Conservation (phyloP, 768 basidiomycete genomes). For the Gloeopeniophorella convolvens region DNA sequence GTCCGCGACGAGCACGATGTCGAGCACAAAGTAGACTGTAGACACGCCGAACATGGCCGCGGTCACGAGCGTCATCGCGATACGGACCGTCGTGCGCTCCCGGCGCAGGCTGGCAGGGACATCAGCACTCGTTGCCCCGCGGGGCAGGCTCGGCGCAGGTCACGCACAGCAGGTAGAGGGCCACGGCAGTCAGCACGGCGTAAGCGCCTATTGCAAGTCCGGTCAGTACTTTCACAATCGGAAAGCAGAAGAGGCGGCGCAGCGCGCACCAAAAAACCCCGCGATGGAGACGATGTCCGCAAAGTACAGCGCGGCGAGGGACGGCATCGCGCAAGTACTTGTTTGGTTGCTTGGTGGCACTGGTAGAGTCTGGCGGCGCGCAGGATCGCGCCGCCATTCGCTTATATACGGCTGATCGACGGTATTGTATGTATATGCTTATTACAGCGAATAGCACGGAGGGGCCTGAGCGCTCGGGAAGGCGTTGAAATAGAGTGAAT, state of each 20-base stretch:
- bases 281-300: not conserved
- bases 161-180: conserved; percentile 12
- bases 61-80: conserved; percentile 7
- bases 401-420: too few relatives aligned
- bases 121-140: not conserved
- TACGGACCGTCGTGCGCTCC: conserved; percentile 1
- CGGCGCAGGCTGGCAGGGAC: not conserved
- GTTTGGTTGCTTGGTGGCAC: too few relatives aligned
- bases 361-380: too few relatives aligned
- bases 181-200: not conserved
- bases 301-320: conserved; percentile 1
- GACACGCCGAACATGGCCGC: conserved; percentile 13
- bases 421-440: too few relatives aligned
- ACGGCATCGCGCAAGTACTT: not conserved
- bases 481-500: too few relatives aligned
- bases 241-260: not conserved
- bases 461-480: too few relatives aligned
- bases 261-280: conserved; percentile 4
- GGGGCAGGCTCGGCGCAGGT: not conserved
- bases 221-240: not conserved
- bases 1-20: not conserved
- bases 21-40: conserved; percentile 1
- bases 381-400: too few relatives aligned
- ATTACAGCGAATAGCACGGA: too few relatives aligned
- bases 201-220: conserved; percentile 4